These are phyloP conservation scores for Simplicillium sp. DNA, from an alignment of 2,329 filamentous ascomycete genomes.

Conservation along the genomic window DNA sequence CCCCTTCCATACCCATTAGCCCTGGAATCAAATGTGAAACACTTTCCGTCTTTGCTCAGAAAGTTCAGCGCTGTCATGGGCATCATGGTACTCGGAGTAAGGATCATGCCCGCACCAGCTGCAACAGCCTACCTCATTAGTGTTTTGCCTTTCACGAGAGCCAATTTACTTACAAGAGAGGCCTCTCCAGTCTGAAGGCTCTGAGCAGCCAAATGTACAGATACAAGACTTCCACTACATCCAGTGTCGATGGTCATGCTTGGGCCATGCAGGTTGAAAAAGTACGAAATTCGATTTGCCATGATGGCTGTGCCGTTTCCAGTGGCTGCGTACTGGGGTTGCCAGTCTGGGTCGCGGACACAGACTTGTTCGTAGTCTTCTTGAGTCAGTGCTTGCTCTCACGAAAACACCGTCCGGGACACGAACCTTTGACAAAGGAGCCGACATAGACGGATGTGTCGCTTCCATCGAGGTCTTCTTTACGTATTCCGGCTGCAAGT, in stretches of 20 bases:
- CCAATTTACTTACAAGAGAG: conserved; percentile 19
- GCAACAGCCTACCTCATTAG: conserved; percentile 31
- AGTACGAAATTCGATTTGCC: conserved; percentile 46
- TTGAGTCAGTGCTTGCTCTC: not conserved
- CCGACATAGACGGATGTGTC: conserved; percentile 40
- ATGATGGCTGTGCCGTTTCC: conserved; percentile 44
- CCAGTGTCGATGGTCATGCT: conserved; percentile 51
- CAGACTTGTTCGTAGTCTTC: conserved; percentile 40
- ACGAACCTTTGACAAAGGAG: conserved; percentile 37
- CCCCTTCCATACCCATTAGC: conserved; percentile 57
- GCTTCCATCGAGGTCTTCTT: conserved; percentile 31
- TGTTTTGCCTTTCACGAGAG: not conserved
- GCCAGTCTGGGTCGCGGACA: conserved; percentile 38
- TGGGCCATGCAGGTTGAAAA: conserved; percentile 44
- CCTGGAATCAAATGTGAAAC: conserved; percentile 44
- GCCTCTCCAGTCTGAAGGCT: conserved; percentile 35
- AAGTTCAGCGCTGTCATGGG: conserved; percentile 46
- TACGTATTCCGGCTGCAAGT: conserved; percentile 29
- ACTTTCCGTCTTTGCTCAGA: conserved; percentile 39
- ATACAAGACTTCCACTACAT: conserved; percentile 46
- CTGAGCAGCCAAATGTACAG: conserved; percentile 42
- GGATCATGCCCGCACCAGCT: conserved; percentile 41
- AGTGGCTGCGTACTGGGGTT: conserved; percentile 41
- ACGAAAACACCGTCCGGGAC: not conserved
- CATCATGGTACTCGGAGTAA: conserved; percentile 45